Percentiles rank a stretch among this genome's conserved stretches.
Conservation (phyloP, 305 asterid species). For the Fraxinus albicans region DNA sequence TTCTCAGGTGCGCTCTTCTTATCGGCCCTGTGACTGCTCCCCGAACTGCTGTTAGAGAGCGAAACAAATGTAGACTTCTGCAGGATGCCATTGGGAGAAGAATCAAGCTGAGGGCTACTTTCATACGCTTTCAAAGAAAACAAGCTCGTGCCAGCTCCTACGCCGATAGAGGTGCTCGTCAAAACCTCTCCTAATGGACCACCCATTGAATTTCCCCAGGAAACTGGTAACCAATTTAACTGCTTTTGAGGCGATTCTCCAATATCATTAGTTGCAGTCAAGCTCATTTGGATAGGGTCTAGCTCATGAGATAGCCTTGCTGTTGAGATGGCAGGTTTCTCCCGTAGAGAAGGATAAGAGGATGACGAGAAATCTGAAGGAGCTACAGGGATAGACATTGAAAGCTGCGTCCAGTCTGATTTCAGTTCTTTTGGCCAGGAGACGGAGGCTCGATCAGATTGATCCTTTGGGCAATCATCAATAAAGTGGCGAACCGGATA, state of each 20-base stretch:
- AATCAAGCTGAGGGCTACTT: constrained; percentile 27
- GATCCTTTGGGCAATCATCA: constrained; percentile 50
- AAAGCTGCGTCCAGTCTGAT: constrained; percentile 83
- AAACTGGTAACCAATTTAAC: constrained; percentile 51
- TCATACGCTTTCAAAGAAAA: constrained; percentile 25
- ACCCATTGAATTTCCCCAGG: constrained; percentile 73
- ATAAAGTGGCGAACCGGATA: constrained; percentile 52
- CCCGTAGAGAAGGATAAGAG: constrained; percentile 45
- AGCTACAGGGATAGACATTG: constrained; percentile 78
- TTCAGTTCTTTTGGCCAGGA: constrained; percentile 62
- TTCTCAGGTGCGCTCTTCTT: constrained; percentile 27
- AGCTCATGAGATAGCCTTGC: constrained; percentile 42
- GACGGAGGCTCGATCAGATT: constrained; percentile 36
- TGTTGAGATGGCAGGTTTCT: constrained; percentile 40
- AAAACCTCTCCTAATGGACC: constrained; percentile 85
- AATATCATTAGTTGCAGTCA: constrained; percentile 36
- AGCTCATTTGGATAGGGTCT: constrained; percentile 61
- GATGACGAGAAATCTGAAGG: constrained; percentile 57
- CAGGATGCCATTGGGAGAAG: constrained; percentile 10
- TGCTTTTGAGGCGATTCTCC: constrained; percentile 41
- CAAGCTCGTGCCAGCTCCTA: background rate
- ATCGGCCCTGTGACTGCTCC: constrained; percentile 37
- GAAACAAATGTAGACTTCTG: constrained; percentile 26
- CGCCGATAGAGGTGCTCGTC: constrained; percentile 37
- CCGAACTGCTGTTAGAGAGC: constrained; percentile 48